phyloP scores from a whole-genome alignment of 352 stramenopile species.

The Globisporangium viniferum region DNA sequence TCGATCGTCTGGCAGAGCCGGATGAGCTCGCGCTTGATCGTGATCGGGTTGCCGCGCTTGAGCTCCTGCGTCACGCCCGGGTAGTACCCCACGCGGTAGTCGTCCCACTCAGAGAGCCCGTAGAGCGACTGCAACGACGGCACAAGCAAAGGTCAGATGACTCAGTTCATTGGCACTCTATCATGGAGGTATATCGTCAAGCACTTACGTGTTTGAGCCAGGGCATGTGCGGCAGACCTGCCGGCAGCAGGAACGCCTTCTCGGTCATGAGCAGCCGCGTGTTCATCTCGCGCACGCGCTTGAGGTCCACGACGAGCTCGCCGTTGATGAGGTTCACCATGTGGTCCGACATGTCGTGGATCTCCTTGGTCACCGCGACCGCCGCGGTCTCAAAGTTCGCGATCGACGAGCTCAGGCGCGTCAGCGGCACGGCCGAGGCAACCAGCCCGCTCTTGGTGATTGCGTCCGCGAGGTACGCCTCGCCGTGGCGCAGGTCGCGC shows the following conservation, averaged over 20 bases:
- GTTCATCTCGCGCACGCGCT: conserved; percentile 80
- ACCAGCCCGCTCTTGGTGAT: conserved; percentile 34
- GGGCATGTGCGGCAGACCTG: conserved; percentile 61
- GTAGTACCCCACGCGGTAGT: conserved; percentile 77
- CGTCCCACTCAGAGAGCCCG: conserved; percentile 81
- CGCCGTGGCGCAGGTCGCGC: conserved; percentile 59
- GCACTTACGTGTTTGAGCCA: conserved; percentile 81
- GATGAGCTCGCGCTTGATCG: conserved; percentile 74
- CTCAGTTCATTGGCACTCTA: neutral
- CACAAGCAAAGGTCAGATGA: neutral
- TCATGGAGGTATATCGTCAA: neutral
- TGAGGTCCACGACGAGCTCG: conserved; percentile 68
- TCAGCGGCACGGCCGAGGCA: conserved; percentile 30
- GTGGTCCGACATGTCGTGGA: conserved; percentile 50
- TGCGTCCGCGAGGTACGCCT: conserved; percentile 49
- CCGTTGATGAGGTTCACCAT: conserved; percentile 62
- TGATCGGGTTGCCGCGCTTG: conserved; percentile 60
- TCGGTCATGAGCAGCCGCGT: conserved; percentile 81
- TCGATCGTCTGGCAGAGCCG: conserved; percentile 79
- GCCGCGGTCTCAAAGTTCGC: conserved; percentile 59
- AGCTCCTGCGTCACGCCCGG: conserved; percentile 74
- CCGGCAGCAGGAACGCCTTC: conserved; percentile 71
- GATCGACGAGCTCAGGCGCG: conserved; percentile 58
- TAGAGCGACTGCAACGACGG: conserved; percentile 46
- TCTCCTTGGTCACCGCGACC: conserved; percentile 46